Evolutionary conservation across 2,329 filamentous ascomycete genomes (phyloP).

Genomic region (Claviceps pazoutovae): DNA sequence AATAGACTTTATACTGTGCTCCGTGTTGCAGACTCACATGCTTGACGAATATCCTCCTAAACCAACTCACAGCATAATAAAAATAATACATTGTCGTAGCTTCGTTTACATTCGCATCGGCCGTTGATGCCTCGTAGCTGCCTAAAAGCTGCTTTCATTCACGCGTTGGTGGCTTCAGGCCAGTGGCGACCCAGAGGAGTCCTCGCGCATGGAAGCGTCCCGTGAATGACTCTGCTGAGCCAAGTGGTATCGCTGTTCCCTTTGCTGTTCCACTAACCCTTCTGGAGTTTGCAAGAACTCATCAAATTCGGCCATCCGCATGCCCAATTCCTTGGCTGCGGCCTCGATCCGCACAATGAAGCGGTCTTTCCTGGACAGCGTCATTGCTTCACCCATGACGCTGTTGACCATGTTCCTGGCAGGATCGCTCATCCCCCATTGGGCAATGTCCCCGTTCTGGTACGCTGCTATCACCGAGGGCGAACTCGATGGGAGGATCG

Average conservation of each 20-base stretch:
- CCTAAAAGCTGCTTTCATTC: background rate
- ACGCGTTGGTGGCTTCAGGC: background rate
- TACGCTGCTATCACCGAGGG: background rate
- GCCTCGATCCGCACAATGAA: conserved; percentile 38
- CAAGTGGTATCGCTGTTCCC: conserved; percentile 7
- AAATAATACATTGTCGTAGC: background rate
- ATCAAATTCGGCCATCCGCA: conserved; percentile 38
- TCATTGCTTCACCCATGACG: conserved; percentile 31
- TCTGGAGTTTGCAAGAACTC: conserved; percentile 22
- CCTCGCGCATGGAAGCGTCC: conserved; percentile 8
- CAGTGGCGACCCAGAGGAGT: background rate
- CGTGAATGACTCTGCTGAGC: conserved; percentile 11
- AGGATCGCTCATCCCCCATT: conserved; percentile 14
- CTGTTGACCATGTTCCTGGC: conserved; percentile 16
- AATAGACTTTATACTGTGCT: too few species aligned
- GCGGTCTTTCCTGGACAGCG: conserved; percentile 29
- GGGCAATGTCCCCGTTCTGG: conserved; percentile 19
- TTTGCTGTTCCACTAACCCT: conserved; percentile 14
- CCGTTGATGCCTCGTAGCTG: background rate
- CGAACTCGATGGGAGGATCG: conserved; percentile 1
- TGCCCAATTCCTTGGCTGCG: conserved; percentile 39
- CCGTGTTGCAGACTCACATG: background rate
- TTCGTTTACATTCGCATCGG: too few species aligned
- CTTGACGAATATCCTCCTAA: background rate
- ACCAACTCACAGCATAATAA: background rate